These are phyloP conservation scores for Calonectria honghensis DNA, from an alignment of 2,329 filamentous ascomycete species.

Conservation along the genomic window DNA sequence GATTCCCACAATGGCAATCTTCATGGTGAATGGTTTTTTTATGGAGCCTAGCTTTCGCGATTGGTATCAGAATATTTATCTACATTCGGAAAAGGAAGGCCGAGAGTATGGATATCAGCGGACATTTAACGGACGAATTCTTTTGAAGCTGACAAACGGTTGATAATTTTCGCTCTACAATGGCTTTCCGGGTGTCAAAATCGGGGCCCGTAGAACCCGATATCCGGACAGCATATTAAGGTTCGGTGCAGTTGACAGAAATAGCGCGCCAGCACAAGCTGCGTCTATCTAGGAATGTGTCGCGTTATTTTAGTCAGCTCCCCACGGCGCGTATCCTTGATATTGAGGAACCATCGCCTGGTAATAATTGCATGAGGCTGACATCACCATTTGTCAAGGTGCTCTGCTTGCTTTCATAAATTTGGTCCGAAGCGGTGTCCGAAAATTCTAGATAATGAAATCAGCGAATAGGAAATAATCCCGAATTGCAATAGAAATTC, in stretches of 20 bases:
- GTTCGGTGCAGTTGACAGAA: neutral
- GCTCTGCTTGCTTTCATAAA: neutral
- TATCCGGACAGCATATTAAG: neutral
- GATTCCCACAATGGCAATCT: too few species aligned
- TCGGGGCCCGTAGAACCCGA: conserved; percentile 13
- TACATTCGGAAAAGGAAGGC: neutral
- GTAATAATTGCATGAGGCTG: neutral
- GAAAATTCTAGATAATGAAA: neutral
- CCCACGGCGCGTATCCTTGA: neutral
- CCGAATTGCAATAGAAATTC: neutral
- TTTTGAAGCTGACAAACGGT: neutral
- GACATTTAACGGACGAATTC: neutral
- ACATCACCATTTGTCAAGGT: too few species aligned
- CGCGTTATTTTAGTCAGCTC: neutral
- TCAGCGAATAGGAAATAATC: neutral
- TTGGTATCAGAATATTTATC: neutral
- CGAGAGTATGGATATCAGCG: too few species aligned
- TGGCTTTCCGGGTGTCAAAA: too few species aligned
- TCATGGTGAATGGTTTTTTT: too few species aligned
- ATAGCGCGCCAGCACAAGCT: neutral
- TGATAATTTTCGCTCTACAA: neutral
- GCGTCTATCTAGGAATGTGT: too few species aligned
- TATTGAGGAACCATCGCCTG: neutral
- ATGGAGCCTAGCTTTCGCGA: neutral
- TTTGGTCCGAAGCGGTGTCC: conserved; percentile 8